Percentiles rank a stretch among this genome's conserved stretches.
These are phyloP conservation scores for Ganoderma sinense DNA, from an alignment of 1,284 basidiomycete species.

Conservation along the genomic window DNA sequence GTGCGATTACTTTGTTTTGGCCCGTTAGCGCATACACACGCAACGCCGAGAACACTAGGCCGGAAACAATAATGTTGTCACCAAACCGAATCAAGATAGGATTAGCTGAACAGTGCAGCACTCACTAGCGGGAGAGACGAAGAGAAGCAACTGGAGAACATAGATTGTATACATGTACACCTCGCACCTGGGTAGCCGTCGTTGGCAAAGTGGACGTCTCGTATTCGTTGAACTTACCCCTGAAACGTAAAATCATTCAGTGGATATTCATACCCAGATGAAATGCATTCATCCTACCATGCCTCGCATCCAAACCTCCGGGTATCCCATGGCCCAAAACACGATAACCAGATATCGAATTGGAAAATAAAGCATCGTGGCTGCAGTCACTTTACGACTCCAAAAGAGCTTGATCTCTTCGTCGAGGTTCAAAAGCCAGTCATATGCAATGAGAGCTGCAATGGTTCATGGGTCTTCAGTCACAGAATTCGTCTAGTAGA, in stretches of 20 bases:
- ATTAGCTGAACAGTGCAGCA: background rate
- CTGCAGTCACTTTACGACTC: conserved; percentile 5
- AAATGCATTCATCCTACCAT: background rate
- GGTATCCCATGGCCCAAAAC: conserved; percentile 9
- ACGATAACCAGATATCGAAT: conserved; percentile 12
- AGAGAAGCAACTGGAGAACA: conserved; percentile 7
- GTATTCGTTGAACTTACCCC: background rate
- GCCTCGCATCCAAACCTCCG: background rate
- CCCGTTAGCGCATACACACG: conserved; percentile 12
- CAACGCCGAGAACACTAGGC: conserved; percentile 6
- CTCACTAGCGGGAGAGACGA: conserved; percentile 9
- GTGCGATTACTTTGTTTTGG: conserved; percentile 3
- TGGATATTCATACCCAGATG: background rate
- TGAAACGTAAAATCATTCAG: background rate
- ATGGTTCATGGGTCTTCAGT: background rate
- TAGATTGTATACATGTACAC: conserved; percentile 2
- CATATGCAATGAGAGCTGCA: conserved; percentile 6
- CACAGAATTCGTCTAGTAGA: background rate
- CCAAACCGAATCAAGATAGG: background rate
- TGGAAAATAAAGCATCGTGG: conserved; percentile 9
- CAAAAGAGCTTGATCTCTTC: conserved; percentile 13
- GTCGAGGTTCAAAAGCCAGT: conserved; percentile 7
- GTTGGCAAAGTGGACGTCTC: too few species aligned
- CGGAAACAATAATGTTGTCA: background rate
- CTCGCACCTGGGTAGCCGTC: background rate